Base-by-base conservation (phyloP, 441 rosid species). In the Dalechampia spathulata region DNA sequence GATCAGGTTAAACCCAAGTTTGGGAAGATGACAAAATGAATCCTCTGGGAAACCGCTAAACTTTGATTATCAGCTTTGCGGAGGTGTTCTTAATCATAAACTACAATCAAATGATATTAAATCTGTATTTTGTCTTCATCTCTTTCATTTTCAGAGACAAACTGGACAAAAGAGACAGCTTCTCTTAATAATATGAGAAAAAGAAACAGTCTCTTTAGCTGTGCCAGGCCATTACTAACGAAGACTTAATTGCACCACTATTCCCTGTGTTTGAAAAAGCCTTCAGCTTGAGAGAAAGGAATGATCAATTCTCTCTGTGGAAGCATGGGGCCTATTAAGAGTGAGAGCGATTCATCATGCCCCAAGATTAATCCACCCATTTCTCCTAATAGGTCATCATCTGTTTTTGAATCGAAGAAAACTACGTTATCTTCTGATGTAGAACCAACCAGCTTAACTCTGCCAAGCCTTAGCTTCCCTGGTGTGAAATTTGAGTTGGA, bases 401-500 rank as follows among this genome's bases (percentile, higher is more conserved):
- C 81, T 1, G 9, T 59, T 46, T 50, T 69, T 4, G 75, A 67
- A 28, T 61, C 71, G 30, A 80, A 70, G 38, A 75, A 45, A 55
- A 40, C 56, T 15, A 40, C 26, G 23, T 17, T 19, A n/a, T 62
- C 81, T 21, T 70, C 72, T 11, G 72, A 69, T 4, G 6, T 70
- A 44, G 78, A 72, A 42, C 76, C 55, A 3, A 66, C 19, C 14
- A 70, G 57, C 78, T 43, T 74, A 56, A 65, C 75, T 43, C 81
- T 81, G 32, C 72, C 77, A 3, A 67, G 78, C 73, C 80, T 80
- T 49, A 73, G 63, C 61, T 65, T 80, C 54, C 79, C 78, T 1
- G 36, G 78, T 2, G 51, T 73, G 45, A 73, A 75, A 49, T 69
- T 66, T 57, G 81, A 80, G 68, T 23, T 75, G 25, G 85, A 80